Evolutionary conservation across 345 rosid species (phyloP), one percentile per base, ranked within the genome.

Genomic region (Boechera divaricarpa): DNA sequence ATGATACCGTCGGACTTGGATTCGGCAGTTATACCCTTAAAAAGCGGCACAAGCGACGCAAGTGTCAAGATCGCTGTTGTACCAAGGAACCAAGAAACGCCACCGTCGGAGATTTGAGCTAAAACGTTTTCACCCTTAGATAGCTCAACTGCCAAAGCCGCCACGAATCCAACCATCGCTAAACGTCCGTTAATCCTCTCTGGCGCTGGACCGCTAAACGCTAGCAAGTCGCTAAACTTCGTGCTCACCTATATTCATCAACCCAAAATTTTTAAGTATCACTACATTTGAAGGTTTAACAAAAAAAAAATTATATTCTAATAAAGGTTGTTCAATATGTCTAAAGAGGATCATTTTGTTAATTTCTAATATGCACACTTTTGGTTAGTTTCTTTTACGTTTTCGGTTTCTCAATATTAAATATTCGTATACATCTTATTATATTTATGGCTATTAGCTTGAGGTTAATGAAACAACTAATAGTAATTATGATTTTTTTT

Each of bases 181-280:
- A 94, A 82, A 58, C 96, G 83, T 0, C 94, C 93, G 64, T 94
- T 91, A 51, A 94, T 89, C 77, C 97, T 90, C 83, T 94, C 98
- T 13, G 97, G 98, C 5, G 90, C 97, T 0, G 90, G 91, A 38
- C 97, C 98, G 28, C 93, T 83, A 33, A 94, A 91, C 5, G 96
- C 97, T 10, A 94, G 76, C 35, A 90, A 66, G 26, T 90, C 97
- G 0, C 82, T 51, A 66, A 88, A 86, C 11, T 80, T 89, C 0
- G 90, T 88, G 83, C 89, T 90, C 38, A 78, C 82, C 89, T 84
- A 56, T 58, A 38, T 62, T 32, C 2, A 28, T 28, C 29, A 28
- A 28, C 29, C 29, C 29, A 28, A 28, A 28, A 28, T 1, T 28
- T 2, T 28, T 2, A 28, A 28, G 29, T 28, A 28, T 28, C 29